Base-by-base conservation (phyloP, 371 early-diverging fungal genomes). In the Apophysomyces elegans region DNA sequence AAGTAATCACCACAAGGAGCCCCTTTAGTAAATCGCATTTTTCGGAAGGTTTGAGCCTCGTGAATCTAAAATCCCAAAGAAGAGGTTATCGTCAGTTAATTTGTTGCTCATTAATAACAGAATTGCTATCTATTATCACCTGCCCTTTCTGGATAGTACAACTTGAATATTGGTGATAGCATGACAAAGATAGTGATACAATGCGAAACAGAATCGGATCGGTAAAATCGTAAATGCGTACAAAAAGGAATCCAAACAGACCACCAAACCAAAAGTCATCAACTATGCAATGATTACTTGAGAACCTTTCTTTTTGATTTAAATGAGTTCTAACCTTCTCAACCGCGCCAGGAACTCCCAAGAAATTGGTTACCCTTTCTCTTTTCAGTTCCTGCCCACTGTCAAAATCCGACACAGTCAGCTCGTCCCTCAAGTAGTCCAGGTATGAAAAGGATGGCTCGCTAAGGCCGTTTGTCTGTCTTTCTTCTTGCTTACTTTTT, bases 141-240 rank as follows among this genome's bases (percentile, higher is more conserved):
- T 67, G 61, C 68, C 58, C 57, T 75, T 65, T 32, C 56, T 61
- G 11, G 60, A 70, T 44, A 72, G 57, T 35, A 68, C 64, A 7
- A 59, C 73, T 62, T 62, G 58, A 1, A 68, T 64, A 37, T 72
- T 72, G 37, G 56, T 35, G 45, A 46, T 50, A 37, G 68, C 47
- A 38, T 69, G 67, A 13, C 58, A 60, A n/a, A 66, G 38, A 72
- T 65, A 79, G 50, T 78, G 76, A 58, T 76, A 74, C 0, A 89
- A 63, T 0, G 96, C 95, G 8, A 94, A 75, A 12, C 88, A 43
- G 59, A 96, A 89, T 32, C 96, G 86, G n/a, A 94, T 75, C 0
- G 99, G 99, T 5, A 99, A 78, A 50, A 96, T 94, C 3, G 97
- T 95, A 69, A 98, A 96, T 4, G 93, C 90, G 70, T 94, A 91